Conservation (phyloP, 1,139 yeast genomes). For the Pichia inconspicua region DNA sequence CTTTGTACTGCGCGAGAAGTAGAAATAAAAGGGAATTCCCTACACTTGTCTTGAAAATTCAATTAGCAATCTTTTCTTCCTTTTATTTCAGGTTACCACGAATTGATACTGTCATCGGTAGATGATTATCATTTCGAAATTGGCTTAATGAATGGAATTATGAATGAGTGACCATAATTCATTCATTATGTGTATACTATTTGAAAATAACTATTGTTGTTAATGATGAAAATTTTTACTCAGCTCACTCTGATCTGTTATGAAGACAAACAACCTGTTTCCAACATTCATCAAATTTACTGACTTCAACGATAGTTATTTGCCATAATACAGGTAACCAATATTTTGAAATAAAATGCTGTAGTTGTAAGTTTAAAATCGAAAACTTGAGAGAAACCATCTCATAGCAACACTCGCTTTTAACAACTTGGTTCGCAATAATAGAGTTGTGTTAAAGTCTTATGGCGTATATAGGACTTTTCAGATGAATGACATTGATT, state of each 20-base stretch:
- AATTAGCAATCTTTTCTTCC: too few relatives aligned
- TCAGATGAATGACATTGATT: too few relatives aligned
- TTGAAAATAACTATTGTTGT: conserved; percentile 12
- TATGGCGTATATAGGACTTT: too few relatives aligned
- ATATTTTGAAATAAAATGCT: too few relatives aligned
- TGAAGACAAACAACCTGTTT: conserved; percentile 26
- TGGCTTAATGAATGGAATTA: background rate
- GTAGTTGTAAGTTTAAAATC: too few relatives aligned
- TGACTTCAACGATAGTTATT: conserved; percentile 14
- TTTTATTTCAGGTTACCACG: background rate
- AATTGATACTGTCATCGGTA: background rate
- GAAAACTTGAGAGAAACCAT: too few relatives aligned
- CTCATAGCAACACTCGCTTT: too few relatives aligned
- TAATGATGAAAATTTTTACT: conserved; percentile 30
- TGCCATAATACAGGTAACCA: background rate
- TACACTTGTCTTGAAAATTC: too few relatives aligned
- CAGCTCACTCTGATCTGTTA: conserved; percentile 31
- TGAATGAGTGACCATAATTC: background rate
- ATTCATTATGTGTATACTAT: background rate
- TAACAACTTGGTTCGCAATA: too few relatives aligned
- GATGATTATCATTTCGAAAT: background rate
- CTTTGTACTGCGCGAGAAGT: background rate
- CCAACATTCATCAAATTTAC: conserved; percentile 30
- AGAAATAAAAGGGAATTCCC: too few relatives aligned
- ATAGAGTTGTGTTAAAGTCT: too few relatives aligned